phyloP scores from a whole-genome alignment of 176 grass and related monocot genomes.

The Microstegium vimineum region DNA sequence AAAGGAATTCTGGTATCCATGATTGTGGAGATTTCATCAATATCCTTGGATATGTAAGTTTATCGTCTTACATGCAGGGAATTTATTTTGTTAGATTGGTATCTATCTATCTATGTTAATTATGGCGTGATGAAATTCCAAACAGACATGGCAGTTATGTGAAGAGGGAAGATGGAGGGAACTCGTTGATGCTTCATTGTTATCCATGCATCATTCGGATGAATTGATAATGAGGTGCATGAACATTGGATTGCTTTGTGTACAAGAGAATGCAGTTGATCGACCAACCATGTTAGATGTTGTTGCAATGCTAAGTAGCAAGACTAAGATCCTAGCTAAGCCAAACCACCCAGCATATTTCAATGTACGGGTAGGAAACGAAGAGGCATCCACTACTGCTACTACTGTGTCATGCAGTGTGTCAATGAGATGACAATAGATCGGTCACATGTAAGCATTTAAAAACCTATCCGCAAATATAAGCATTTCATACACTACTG shows the following conservation, averaged over 20 bases:
- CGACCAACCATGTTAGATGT: background rate
- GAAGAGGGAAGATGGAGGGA: background rate
- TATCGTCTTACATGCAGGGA: background rate
- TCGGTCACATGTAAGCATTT: too few species aligned
- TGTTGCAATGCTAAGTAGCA: background rate
- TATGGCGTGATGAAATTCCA: background rate
- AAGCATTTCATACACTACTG: too few species aligned
- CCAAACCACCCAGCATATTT: background rate
- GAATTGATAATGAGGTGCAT: background rate
- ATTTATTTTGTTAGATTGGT: background rate
- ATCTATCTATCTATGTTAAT: background rate
- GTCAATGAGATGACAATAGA: background rate
- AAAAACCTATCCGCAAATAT: too few species aligned
- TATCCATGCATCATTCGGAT: background rate
- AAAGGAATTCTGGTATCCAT: constrained; percentile 1
- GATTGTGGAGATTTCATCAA: constrained; percentile 20
- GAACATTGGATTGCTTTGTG: background rate
- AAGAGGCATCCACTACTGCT: background rate
- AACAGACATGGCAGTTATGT: background rate
- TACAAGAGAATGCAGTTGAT: background rate
- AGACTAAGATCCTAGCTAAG: background rate
- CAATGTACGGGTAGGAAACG: background rate
- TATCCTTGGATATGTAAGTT: constrained; percentile 27
- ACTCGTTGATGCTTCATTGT: background rate
- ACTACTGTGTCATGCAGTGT: background rate